Conservation (phyloP, 176 grass and related monocot genomes). For the Pontederia paniculata region DNA sequence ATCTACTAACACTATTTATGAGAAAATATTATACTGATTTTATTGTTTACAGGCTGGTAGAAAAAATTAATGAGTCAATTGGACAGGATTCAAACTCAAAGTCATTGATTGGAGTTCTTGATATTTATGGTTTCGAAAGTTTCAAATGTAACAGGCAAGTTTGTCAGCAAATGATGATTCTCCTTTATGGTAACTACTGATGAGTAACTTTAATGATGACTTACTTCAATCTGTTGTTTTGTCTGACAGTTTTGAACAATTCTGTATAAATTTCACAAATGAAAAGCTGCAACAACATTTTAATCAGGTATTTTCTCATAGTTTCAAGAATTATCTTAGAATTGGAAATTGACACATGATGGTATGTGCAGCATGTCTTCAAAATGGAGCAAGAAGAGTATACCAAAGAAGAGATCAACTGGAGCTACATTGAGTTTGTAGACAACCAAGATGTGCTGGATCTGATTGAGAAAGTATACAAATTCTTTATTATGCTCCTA, state of each 20-base stretch:
- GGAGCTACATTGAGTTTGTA: slow-evolving; percentile 98
- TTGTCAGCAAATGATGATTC: slow-evolving; percentile 12
- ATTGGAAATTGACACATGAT: slow-evolving; percentile 5
- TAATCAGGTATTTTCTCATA: slow-evolving; percentile 61
- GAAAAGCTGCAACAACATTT: slow-evolving; percentile 98
- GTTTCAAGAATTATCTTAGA: slow-evolving; percentile 7
- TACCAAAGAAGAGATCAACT: slow-evolving; percentile 83
- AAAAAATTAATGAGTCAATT: slow-evolving; percentile 88
- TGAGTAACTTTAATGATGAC: slow-evolving; percentile 13
- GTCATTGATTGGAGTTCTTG: slow-evolving; percentile 89
- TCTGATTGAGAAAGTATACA: slow-evolving; percentile 79
- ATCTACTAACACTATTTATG: background rate
- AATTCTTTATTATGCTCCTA: background rate
- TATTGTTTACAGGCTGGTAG: slow-evolving; percentile 59
- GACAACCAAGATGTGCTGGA: slow-evolving; percentile 97
- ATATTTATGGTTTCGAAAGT: slow-evolving; percentile 99
- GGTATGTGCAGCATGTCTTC: slow-evolving; percentile 71
- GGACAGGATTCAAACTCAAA: slow-evolving; percentile 78
- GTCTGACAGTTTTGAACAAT: slow-evolving; percentile 80
- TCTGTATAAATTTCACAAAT: slow-evolving; percentile 97
- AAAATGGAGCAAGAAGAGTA: slow-evolving; percentile 99
- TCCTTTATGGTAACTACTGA: background rate
- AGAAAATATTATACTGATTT: background rate
- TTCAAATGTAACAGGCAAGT: slow-evolving; percentile 89
- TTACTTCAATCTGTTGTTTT: slow-evolving; percentile 18